These are phyloP conservation scores for Candida labiduridarum DNA, from an alignment of 1,139 yeast genomes.

Conservation along the genomic window DNA sequence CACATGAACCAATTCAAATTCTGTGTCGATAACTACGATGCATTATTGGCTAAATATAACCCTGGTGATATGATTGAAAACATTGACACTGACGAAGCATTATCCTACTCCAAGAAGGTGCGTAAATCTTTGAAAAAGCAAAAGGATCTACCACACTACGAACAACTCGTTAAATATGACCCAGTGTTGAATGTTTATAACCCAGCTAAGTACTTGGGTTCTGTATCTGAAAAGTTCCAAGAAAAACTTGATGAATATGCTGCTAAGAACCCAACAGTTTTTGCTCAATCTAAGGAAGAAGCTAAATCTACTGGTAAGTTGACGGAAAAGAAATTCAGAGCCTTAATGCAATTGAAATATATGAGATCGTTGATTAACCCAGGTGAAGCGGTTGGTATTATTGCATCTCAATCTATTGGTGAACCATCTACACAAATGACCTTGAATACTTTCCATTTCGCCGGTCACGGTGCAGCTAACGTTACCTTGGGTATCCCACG, in stretches of 20 bases:
- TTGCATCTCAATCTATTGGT: constrained; percentile 98
- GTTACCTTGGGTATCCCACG: constrained; percentile 99
- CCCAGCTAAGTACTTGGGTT: constrained; percentile 88
- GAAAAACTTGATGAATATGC: constrained; percentile 74
- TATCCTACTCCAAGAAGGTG: constrained; percentile 78
- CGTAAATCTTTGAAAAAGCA: constrained; percentile 75
- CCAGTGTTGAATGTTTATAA: constrained; percentile 85
- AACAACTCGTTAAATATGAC: constrained; percentile 70
- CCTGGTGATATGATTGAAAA: constrained; percentile 77
- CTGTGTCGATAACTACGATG: constrained; percentile 89
- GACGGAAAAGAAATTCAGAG: constrained; percentile 87
- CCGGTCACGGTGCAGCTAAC: constrained; percentile 99
- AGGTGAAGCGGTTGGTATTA: constrained; percentile 98
- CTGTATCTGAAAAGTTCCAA: constrained; percentile 91
- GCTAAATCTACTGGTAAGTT: constrained; percentile 52
- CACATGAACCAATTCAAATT: constrained; percentile 93
- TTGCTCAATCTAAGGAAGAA: constrained; percentile 52
- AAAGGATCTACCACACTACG: constrained; percentile 61
- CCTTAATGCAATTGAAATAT: constrained; percentile 96
- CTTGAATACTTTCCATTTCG: constrained; percentile 98
- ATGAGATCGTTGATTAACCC: constrained; percentile 95
- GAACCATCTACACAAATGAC: constrained; percentile 99
- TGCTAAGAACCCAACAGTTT: constrained; percentile 51
- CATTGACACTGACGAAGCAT: constrained; percentile 81
- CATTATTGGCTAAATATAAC: constrained; percentile 82